phyloP scores from a whole-genome alignment of 73 alveolate genomes.

The Breviolum minutum region DNA sequence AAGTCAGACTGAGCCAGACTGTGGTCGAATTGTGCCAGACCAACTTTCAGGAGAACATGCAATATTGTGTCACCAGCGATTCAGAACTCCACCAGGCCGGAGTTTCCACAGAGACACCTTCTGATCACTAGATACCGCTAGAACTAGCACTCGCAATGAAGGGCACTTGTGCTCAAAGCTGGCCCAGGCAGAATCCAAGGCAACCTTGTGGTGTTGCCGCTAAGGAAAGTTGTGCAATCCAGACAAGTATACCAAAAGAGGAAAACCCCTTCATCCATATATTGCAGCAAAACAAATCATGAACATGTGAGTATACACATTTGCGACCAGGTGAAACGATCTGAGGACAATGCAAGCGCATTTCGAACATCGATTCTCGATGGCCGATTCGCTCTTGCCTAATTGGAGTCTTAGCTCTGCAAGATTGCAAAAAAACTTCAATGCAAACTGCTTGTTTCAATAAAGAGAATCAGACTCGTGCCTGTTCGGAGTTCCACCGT shows the following conservation, averaged over 20 bases:
- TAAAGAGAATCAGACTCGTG: not conserved
- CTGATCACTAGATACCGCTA: not conserved
- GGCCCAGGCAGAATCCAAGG: slow-evolving; percentile 65
- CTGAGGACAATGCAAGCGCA: slow-evolving; percentile 38
- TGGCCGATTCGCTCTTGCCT: slow-evolving; percentile 55
- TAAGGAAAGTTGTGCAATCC: not conserved
- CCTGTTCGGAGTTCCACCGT: slow-evolving; percentile 82
- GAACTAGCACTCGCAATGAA: not conserved
- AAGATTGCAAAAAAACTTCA: not conserved
- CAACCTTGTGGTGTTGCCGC: not conserved
- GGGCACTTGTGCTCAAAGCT: slow-evolving; percentile 94
- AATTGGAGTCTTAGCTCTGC: not conserved
- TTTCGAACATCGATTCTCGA: slow-evolving; percentile 50
- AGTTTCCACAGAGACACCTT: too few relatives aligned
- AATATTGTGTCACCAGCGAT: not conserved
- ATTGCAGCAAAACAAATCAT: not conserved
- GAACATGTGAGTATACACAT: not conserved
- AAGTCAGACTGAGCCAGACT: not conserved
- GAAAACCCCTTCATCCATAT: not conserved
- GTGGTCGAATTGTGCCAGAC: not conserved
- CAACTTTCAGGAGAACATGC: not conserved
- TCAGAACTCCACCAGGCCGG: not conserved
- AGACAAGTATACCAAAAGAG: not conserved
- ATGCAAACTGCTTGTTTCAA: not conserved
- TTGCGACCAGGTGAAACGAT: not conserved